Evolutionary conservation across 805 yeast species (phyloP), one percentile per base, ranked within the genome.

Genomic region (Nakazawaea peltata): DNA sequence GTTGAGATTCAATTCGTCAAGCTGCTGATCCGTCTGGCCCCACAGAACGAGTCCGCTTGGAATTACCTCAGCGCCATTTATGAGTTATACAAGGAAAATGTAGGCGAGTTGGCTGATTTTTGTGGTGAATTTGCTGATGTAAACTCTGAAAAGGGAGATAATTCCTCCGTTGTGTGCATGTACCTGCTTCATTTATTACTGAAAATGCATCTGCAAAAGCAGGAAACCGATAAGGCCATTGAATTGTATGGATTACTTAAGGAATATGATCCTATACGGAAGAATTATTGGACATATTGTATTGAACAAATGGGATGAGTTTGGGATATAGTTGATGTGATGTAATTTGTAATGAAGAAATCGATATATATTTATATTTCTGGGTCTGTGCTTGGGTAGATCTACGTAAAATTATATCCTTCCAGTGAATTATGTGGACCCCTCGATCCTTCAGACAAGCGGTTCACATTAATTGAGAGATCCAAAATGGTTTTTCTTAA

Each of bases 41-140:
- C 96, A 1, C 85, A 82, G 30, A 90, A 92, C 51, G 77, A 81
- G 30, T 77, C 94, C 5, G 61, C 82, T 0, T 90, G 97, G 98
- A 80, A 81, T 47, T 92, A 90, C 51, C 54, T 87, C 13, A 50
- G 55, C 6, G 95, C 90, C 11, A 45, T 84, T 0, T 65, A 67
- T 46, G 59, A 12, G 37, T 44, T 43, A 3, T 36, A 26, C 26
- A 12, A 46, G 1, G 11, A 34, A 28, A 54, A 57, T 16, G 44
- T 73, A 7, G 28, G 39, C 0, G 65, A 59, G 0, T 50, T 79
- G 25, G 63, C 72, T 38, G 49, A 42, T 2, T 72, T 80, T 37
- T 72, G 76, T 19, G 28, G 43, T 10, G 41, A 51, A 13, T 75
- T 65, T 47, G 71, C 71, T 1, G 48, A 54, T 8, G 6, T 43